phyloP scores from a whole-genome alignment of 345 rosid species.

The Brassica incana region DNA sequence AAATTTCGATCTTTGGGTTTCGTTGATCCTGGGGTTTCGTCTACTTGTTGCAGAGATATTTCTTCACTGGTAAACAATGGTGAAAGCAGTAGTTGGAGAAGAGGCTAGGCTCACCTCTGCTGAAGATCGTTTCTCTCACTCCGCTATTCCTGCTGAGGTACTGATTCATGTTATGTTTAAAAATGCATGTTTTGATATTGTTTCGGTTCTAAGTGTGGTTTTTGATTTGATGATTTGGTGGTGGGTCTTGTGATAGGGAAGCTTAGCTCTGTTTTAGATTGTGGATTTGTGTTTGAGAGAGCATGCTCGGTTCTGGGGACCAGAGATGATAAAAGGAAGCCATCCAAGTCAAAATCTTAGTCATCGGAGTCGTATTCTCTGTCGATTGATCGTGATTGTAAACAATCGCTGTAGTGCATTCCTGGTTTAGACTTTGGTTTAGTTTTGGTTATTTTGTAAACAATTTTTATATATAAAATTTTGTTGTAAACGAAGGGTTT shows the following conservation, averaged over 20 bases:
- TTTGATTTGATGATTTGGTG: not conserved
- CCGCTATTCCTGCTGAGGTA: constrained; percentile 69
- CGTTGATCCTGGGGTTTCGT: not conserved
- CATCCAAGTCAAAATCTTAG: constrained; percentile 64
- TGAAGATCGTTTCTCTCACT: constrained; percentile 78
- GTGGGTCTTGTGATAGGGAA: constrained; percentile 77
- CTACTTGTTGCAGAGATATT: constrained; percentile 5
- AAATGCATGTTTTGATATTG: not conserved
- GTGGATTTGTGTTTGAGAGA: constrained; percentile 70
- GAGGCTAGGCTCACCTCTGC: constrained; percentile 60
- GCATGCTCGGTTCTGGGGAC: constrained; percentile 61
- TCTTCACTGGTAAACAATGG: constrained; percentile 46
- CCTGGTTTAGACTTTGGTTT: no score
- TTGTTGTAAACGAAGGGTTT: no score
- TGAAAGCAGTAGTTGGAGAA: constrained; percentile 84
- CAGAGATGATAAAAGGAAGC: constrained; percentile 61
- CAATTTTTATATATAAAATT: no score
- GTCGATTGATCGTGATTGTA: constrained; percentile 64
- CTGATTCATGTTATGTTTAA: not conserved
- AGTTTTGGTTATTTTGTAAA: no score
- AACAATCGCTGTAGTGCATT: no score
- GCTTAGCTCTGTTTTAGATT: constrained; percentile 72
- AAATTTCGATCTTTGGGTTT: not conserved
- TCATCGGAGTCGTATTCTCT: constrained; percentile 61
- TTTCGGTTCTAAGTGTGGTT: not conserved